Evolutionary conservation across 2,329 filamentous ascomycete genomes (phyloP).

Genomic region (Polytolypa hystricis): DNA sequence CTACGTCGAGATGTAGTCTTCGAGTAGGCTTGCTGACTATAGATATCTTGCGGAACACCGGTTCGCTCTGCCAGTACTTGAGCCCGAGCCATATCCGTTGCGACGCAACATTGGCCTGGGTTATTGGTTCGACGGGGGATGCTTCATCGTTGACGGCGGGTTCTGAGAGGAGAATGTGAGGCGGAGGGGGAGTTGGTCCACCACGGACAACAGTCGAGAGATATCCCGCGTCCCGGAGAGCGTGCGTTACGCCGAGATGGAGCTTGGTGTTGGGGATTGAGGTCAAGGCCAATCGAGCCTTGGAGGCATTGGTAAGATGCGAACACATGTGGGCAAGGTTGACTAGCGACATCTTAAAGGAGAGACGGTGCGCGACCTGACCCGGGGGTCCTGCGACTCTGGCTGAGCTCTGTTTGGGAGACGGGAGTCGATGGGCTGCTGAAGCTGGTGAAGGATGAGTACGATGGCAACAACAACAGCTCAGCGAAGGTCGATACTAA

Average conservation of each 20-base stretch:
- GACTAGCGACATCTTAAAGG: conserved; percentile 53
- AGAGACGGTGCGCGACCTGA: conserved; percentile 14
- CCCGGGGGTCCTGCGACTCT: conserved; percentile 10
- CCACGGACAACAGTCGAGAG: conserved; percentile 67
- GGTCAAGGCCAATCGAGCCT: conserved; percentile 72
- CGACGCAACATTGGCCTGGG: conserved; percentile 58
- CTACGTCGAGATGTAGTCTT: conserved; percentile 53
- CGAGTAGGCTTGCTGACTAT: conserved; percentile 66
- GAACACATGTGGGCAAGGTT: conserved; percentile 73
- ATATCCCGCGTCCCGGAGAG: conserved; percentile 73
- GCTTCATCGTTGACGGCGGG: conserved; percentile 30
- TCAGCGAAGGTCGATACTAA: not conserved
- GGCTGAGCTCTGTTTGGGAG: too few relatives aligned
- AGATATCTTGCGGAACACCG: conserved; percentile 58
- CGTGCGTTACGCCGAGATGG: conserved; percentile 63
- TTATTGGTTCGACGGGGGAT: conserved; percentile 42
- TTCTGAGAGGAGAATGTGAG: conserved; percentile 42
- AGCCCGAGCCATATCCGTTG: conserved; percentile 77
- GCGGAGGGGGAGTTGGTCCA: conserved; percentile 48
- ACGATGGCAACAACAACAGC: not conserved
- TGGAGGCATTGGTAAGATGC: conserved; percentile 80
- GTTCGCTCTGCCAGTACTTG: conserved; percentile 78
- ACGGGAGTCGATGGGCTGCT: too few relatives aligned
- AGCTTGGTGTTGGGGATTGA: conserved; percentile 71
- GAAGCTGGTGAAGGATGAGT: too few relatives aligned